A percentile compares a stretch with the other conserved stretches of the same genome.
Evolutionary conservation across 306 rosid genomes (phyloP).

Genomic region (Fagus crenata): DNA sequence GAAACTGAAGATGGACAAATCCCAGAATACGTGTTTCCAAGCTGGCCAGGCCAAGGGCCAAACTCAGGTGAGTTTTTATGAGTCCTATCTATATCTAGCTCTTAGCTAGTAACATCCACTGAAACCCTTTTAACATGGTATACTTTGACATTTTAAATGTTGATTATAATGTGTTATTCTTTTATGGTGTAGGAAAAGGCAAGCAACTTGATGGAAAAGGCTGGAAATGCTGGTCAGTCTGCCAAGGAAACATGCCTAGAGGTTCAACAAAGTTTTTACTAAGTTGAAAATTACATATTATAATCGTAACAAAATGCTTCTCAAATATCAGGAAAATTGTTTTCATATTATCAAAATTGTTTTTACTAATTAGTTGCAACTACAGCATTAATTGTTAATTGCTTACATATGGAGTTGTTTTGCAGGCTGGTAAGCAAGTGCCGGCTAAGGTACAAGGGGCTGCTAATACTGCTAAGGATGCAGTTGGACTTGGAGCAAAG

Average conservation of each 20-base stretch:
- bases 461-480: constrained; percentile 20
- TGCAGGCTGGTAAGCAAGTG: constrained; percentile 48
- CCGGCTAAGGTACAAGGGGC: constrained; percentile 33
- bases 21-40: constrained; percentile 33
- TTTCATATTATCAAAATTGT: too few relatives aligned
- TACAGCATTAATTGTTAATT: background rate
- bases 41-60: constrained; percentile 51
- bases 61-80: constrained; percentile 30
- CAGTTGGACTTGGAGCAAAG: constrained; percentile 31
- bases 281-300: background rate
- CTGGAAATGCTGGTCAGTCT: constrained; percentile 44
- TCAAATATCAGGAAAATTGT: background rate
- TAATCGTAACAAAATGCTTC: background rate
- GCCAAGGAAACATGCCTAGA: constrained; percentile 44
- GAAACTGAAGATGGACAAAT: constrained; percentile 36
- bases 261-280: constrained; percentile 22
- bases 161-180: background rate
- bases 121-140: too few relatives aligned
- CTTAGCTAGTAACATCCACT: background rate
- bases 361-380: too few relatives aligned
- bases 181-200: constrained; percentile 44
- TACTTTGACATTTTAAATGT: too few relatives aligned
- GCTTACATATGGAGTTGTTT: background rate
- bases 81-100: too few relatives aligned
- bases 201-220: constrained; percentile 33